Evolutionary conservation across 208 protist genomes (phyloP).

Genomic region (Crithidia acanthocephali): DNA sequence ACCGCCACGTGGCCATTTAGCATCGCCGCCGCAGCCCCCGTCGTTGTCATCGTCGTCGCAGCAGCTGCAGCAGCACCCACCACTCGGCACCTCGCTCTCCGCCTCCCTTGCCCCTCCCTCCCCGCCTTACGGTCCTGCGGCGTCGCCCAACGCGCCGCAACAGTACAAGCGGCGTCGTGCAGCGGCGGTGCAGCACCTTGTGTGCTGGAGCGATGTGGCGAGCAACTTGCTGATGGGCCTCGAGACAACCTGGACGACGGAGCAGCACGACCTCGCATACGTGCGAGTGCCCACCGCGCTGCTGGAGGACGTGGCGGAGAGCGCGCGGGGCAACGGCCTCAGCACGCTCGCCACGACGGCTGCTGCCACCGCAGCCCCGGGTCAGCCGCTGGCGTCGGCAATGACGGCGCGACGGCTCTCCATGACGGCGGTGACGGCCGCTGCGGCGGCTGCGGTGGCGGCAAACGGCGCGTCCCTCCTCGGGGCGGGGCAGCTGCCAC

Average conservation of each 20-base stretch:
- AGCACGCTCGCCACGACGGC: no score
- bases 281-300: slow-evolving; percentile 49
- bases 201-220: slow-evolving; percentile 84
- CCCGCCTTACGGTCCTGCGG: no score
- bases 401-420: background rate
- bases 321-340: background rate
- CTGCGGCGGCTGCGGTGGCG: background rate
- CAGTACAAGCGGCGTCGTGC: slow-evolving; percentile 18
- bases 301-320: slow-evolving; percentile 45
- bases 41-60: background rate
- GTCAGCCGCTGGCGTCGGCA: background rate
- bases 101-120: background rate
- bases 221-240: slow-evolving; percentile 78
- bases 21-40: background rate
- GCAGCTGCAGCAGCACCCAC: background rate
- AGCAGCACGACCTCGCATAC: slow-evolving; percentile 36
- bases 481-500: background rate
- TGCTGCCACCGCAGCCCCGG: background rate
- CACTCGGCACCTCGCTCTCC: no score
- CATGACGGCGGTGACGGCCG: background rate
- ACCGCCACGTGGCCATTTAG: background rate
- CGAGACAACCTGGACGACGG: slow-evolving; percentile 21
- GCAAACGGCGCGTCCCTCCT: background rate
- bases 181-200: slow-evolving; percentile 29
- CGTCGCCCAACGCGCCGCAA: no score